These are phyloP conservation scores for Trypanosoma theileri DNA, from an alignment of 208 protist genomes.

Conservation along the genomic window DNA sequence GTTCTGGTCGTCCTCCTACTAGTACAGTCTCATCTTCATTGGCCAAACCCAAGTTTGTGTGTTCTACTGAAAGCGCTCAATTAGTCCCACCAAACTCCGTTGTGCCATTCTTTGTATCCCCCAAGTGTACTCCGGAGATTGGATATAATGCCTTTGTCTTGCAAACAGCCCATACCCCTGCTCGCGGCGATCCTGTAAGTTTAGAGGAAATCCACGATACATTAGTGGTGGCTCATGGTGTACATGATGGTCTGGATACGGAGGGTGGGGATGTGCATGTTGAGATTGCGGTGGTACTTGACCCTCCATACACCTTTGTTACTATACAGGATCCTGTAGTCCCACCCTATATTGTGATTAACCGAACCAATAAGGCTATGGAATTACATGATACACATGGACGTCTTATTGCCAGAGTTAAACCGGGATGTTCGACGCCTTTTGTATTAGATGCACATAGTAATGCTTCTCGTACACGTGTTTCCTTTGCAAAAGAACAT, in stretches of 20 bases:
- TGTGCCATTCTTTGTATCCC: conserved; percentile 56
- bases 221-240: conserved; percentile 59
- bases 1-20: no score
- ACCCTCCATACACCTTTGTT: conserved; percentile 81
- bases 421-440: conserved; percentile 45
- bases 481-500: conserved; percentile 11
- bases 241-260: conserved; percentile 2
- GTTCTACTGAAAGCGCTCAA: conserved; percentile 8
- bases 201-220: conserved; percentile 78
- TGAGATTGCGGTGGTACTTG: conserved; percentile 64
- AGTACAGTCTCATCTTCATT: not conserved
- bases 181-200: conserved; percentile 65
- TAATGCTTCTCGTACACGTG: conserved; percentile 15
- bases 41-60: not conserved
- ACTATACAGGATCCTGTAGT: conserved; percentile 61
- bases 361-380: conserved; percentile 57
- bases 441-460: conserved; percentile 21
- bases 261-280: conserved; percentile 48
- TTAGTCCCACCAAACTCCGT: conserved; percentile 44
- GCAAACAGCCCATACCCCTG: conserved; percentile 42
- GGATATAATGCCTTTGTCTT: conserved; percentile 74
- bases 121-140: conserved; percentile 35
- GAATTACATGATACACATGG: conserved; percentile 53
- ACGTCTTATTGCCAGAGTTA: conserved; percentile 54
- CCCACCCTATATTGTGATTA: conserved; percentile 71